Percentiles rank a stretch among this genome's conserved stretches.
Conservation (phyloP, 768 basidiomycete genomes). For the Tricholoma sp. region DNA sequence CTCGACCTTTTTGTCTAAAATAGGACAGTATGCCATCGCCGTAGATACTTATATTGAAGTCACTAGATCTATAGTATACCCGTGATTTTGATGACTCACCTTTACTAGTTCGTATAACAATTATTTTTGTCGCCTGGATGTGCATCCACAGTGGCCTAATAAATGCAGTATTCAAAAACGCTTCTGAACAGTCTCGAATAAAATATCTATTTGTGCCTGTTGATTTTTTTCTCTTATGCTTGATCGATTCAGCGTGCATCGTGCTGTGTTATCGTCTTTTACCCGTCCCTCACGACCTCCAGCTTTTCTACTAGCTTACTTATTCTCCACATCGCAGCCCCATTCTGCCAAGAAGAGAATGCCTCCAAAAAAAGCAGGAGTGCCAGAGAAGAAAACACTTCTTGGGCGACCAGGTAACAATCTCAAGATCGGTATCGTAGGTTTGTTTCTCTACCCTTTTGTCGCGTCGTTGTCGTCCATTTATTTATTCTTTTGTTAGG, state of each 20-base stretch:
- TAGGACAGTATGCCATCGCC: too few species aligned
- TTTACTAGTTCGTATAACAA: too few species aligned
- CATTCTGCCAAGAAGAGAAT: conserved; percentile 59
- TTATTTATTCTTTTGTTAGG: conserved; percentile 30
- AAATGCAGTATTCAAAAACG: too few species aligned
- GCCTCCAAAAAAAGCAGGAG: conserved; percentile 85
- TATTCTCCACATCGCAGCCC: conserved; percentile 34
- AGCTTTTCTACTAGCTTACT: not conserved
- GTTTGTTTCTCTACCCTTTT: conserved; percentile 43
- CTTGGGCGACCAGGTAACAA: conserved; percentile 95
- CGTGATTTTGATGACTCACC: too few species aligned
- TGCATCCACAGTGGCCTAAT: too few species aligned
- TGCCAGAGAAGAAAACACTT: conserved; percentile 75
- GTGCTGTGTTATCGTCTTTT: conserved; percentile 9
- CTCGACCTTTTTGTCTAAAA: too few species aligned
- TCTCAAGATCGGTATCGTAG: conserved; percentile 98
- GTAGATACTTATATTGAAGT: too few species aligned
- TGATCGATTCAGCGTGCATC: conserved; percentile 16
- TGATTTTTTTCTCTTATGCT: conserved; percentile 16
- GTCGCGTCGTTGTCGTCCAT: conserved; percentile 2
- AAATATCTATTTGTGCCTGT: conserved; percentile 11
- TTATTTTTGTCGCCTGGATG: too few species aligned
- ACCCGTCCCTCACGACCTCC: conserved; percentile 10
- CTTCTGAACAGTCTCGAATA: too few species aligned
- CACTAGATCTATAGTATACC: too few species aligned